Base-by-base conservation (phyloP, 176 grass and related monocot species). In the Oryza rufipogon region DNA sequence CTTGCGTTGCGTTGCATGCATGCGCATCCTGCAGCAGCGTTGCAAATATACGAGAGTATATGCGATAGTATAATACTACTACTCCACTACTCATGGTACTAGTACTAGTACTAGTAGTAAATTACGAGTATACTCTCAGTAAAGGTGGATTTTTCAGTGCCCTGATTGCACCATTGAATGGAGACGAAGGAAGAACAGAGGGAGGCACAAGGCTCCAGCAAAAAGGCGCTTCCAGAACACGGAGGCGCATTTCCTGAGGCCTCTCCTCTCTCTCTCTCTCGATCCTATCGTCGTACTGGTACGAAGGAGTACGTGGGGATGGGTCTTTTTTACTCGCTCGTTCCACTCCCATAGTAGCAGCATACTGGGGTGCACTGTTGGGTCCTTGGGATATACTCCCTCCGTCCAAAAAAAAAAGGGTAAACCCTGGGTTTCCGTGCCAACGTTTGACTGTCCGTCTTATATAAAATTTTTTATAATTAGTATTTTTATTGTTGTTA, bases 221-320 rank as follows among this genome's bases (percentile, higher is more conserved):
- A 64, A 32, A 70, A 70, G 79, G 51, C 66, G 48, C 66, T 73
- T 73, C 80, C 52, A 72, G 28, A 20, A 44, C 2, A 22, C 36
- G 12, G 80, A 82, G 9, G 44, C 68, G 68, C 9, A 71, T 30
- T 72, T 47, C 14, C n/a, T 1, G 4, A 15, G 6, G 41, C 5
- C 7, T 38, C 36, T 38, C 36, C 5, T 6, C 36, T 38, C 2
- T 71, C 42, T 30, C 63, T 30, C 34, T 36, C 63, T 74, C 6
- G 5, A 12, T 52, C 5, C 15, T 17, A 52, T 15, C 45, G 60
- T 42, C 42, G 11, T 38, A 32, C 30, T 2, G 30, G 30, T 32
- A 32, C 3, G 30, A 32, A 32, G 30, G 30, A 32, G 5, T 38
- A 38, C 39, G 7, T 28, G 56, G 58, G 47, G 34, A 1, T 4